Evolutionary conservation across 345 rosid genomes (phyloP), one percentile per base, ranked within the genome.

Genomic region (Dipteronia sinensis): DNA sequence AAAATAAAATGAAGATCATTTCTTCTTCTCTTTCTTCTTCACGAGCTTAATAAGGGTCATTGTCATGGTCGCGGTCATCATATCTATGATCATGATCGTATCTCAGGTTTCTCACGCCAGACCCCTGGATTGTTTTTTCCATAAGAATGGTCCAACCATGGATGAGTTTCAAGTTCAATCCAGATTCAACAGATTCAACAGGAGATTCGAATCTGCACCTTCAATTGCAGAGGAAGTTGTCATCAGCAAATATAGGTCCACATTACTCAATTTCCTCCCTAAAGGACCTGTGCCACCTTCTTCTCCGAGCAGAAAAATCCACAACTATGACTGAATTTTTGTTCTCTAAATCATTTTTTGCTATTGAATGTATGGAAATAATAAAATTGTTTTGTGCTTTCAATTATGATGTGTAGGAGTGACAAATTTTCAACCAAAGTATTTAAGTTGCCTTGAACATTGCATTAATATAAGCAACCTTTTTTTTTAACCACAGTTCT

Each of bases 291-390:
- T 63, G 42, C 85, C 84, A 8, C 80, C 85, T 3, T 82, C 84
- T 23, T 82, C 80, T 64, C 88, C 85, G 10, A 83, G 87, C 78
- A 65, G 75, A 63, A 40, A 82, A 59, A 66, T 40, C 73, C 81
- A 85, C 82, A 61, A 67, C 46, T 47, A 27, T 22, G 29, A 70
- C 51, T 84, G 73, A 78, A 46, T 61, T 64, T 29, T 20, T 53
- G 58, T 16, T 53, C 58, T 53, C 58, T 53, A 53, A 53, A 4
- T 47, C 49, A 59, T n/a, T 68, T 17, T 29, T 10, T 29, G 22
- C 4, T 1, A 58, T 34, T 40, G 27, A 15, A 65, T 16, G 58
- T 53, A 53, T 53, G 58, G 58, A 53, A 53, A 53, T 53, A 53
- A 6, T 53, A 53, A 15, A 53, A 53, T 11, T 13, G 16, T 27